Conservation (phyloP, 2,329 filamentous ascomycete species). For the Celoporthe dispersa region DNA sequence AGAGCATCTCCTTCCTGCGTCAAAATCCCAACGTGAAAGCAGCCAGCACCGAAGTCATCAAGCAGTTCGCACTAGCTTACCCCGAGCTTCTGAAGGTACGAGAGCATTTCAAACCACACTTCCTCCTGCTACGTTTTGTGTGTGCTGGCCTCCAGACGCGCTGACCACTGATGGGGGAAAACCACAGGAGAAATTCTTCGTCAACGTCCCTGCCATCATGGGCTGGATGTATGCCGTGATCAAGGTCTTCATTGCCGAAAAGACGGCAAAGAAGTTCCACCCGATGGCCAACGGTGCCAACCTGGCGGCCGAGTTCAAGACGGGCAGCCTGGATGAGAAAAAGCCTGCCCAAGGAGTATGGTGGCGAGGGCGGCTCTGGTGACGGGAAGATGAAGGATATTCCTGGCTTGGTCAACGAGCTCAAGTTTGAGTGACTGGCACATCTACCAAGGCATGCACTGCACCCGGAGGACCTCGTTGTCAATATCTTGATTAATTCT, state of each 20-base stretch:
- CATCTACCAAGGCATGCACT: background rate
- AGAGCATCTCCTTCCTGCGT: slow-evolving; percentile 82
- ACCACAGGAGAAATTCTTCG: slow-evolving; percentile 79
- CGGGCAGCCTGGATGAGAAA: slow-evolving; percentile 62
- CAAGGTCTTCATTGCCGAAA: slow-evolving; percentile 74
- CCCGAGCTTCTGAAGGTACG: slow-evolving; percentile 79
- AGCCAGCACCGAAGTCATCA: slow-evolving; percentile 79
- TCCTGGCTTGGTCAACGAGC: slow-evolving; percentile 20
- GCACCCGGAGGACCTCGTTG: background rate
- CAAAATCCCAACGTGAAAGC: slow-evolving; percentile 77
- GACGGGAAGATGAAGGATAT: slow-evolving; percentile 30
- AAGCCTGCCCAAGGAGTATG: slow-evolving; percentile 73
- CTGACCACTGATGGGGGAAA: background rate
- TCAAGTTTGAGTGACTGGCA: slow-evolving; percentile 26
- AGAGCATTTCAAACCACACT: background rate
- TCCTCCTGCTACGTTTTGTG: background rate
- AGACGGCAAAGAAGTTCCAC: slow-evolving; percentile 77
- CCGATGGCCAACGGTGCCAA: slow-evolving; percentile 74
- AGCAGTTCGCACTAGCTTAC: slow-evolving; percentile 80
- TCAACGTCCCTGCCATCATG: slow-evolving; percentile 92
- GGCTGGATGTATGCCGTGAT: slow-evolving; percentile 80
- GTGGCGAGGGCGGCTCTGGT: slow-evolving; percentile 63
- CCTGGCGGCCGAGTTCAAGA: slow-evolving; percentile 66
- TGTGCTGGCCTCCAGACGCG: too few species aligned
- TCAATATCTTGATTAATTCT: background rate